These are phyloP conservation scores for Pleochaeta shiraiana DNA, from an alignment of 2,329 filamentous ascomycete genomes.

Conservation along the genomic window DNA sequence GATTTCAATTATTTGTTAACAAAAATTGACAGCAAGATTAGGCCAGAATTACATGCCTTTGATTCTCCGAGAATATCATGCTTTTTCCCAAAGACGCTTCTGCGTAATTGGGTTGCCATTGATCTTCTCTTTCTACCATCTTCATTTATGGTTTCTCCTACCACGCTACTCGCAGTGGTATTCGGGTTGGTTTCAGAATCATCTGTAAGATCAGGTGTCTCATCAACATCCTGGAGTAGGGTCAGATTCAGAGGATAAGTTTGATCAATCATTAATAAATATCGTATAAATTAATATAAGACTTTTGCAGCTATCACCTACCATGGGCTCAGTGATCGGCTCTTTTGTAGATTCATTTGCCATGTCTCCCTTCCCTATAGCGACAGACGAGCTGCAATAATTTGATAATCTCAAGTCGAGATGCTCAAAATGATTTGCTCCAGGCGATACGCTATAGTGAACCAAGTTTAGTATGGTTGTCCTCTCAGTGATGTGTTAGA, in stretches of 20 bases:
- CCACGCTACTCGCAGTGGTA: slow-evolving; percentile 56
- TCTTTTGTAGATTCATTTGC: slow-evolving; percentile 22
- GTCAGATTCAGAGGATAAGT: not conserved
- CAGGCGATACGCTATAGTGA: too few relatives aligned
- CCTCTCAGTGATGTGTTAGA: too few relatives aligned
- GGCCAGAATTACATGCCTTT: slow-evolving; percentile 36
- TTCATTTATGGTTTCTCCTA: slow-evolving; percentile 39
- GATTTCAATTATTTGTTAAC: slow-evolving; percentile 3
- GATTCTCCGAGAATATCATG: slow-evolving; percentile 81
- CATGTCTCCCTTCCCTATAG: not conserved
- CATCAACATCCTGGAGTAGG: slow-evolving; percentile 30
- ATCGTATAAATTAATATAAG: not conserved
- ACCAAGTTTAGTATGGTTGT: too few relatives aligned
- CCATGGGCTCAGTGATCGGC: slow-evolving; percentile 18
- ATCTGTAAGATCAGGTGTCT: slow-evolving; percentile 43
- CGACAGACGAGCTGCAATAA: too few relatives aligned
- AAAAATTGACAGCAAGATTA: not conserved
- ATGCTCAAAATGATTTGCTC: too few relatives aligned
- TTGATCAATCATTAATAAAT: not conserved
- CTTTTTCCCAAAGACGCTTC: slow-evolving; percentile 87
- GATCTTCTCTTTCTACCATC: slow-evolving; percentile 75
- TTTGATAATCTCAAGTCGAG: too few relatives aligned
- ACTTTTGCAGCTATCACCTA: slow-evolving; percentile 7
- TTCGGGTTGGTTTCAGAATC: slow-evolving; percentile 46
- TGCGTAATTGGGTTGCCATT: slow-evolving; percentile 72